A percentile compares a stretch with the other conserved stretches of the same genome.
These are phyloP conservation scores for Citrus hindsii DNA, from an alignment of 345 rosid species.

Conservation along the genomic window DNA sequence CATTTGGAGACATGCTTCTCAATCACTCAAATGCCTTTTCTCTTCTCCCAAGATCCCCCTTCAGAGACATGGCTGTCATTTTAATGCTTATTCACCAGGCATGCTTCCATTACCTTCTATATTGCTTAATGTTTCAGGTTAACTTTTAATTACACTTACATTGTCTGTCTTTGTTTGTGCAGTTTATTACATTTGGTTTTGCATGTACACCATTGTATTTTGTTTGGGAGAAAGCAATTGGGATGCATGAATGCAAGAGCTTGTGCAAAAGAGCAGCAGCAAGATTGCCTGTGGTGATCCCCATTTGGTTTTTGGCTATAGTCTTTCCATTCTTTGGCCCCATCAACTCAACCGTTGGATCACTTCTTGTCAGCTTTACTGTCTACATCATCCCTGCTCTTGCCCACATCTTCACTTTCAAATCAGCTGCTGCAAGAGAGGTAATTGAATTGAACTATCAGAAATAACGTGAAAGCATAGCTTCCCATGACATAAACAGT, in stretches of 20 bases:
- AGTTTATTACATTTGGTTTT: slow-evolving; percentile 95
- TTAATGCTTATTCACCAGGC: slow-evolving; percentile 98
- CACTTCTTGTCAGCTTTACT: slow-evolving; percentile 97
- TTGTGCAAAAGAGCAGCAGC: slow-evolving; percentile 92
- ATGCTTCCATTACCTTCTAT: slow-evolving; percentile 1
- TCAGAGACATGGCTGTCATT: slow-evolving; percentile 88
- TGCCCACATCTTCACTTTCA: slow-evolving; percentile 89
- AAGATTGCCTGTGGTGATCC: slow-evolving; percentile 88
- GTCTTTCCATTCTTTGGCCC: slow-evolving; percentile 98
- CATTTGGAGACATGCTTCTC: slow-evolving; percentile 94
- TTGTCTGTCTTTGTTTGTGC: slow-evolving; percentile 11
- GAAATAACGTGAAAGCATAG: neutral
- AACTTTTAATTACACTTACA: neutral
- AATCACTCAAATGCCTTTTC: slow-evolving; percentile 94
- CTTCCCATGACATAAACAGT: no score
- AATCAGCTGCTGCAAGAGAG: slow-evolving; percentile 84
- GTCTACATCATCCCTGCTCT: slow-evolving; percentile 97
- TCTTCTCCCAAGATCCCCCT: slow-evolving; percentile 69
- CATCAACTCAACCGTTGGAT: slow-evolving; percentile 93
- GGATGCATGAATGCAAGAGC: slow-evolving; percentile 94
- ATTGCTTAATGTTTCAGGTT: neutral
- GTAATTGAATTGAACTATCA: slow-evolving; percentile 25
- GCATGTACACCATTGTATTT: slow-evolving; percentile 96
- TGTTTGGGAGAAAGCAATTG: slow-evolving; percentile 98
- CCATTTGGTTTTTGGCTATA: slow-evolving; percentile 94